Evolutionary conservation across 164 flowering plant genomes (phyloP).

Genomic region (Magnolia sinica): DNA sequence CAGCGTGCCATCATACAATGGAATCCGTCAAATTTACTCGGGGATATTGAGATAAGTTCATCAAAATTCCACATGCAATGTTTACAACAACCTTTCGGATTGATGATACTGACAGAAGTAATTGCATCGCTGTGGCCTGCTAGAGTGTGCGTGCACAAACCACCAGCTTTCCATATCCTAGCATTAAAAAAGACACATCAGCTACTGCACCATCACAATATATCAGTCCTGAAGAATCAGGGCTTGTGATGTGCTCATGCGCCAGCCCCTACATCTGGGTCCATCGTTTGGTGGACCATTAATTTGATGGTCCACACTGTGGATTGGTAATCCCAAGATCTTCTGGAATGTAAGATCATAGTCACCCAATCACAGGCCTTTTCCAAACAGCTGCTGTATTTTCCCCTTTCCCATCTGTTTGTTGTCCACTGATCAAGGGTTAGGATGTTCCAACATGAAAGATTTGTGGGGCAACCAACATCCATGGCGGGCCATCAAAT

Average conservation of each 20-base stretch:
- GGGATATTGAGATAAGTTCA: neutral
- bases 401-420: neutral
- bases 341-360: too few relatives aligned
- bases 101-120: constrained; percentile 58
- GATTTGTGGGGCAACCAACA: neutral
- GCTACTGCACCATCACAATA: neutral
- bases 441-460: neutral
- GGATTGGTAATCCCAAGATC: neutral
- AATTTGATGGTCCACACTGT: neutral
- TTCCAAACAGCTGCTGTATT: neutral
- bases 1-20: neutral
- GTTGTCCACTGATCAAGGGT: neutral
- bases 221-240: too few relatives aligned
- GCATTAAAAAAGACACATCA: constrained; percentile 1
- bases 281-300: neutral
- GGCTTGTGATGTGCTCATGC: too few relatives aligned
- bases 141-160: constrained; percentile 65
- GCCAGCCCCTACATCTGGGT: too few relatives aligned
- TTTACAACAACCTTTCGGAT: constrained; percentile 46
- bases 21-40: neutral
- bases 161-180: constrained; percentile 83
- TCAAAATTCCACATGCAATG: neutral
- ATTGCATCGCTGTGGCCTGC: constrained; percentile 80
- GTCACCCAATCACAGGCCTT: neutral
- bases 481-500: neutral